phyloP scores from a whole-genome alignment of 352 stramenopile species.

The Globisporangium radiosum region DNA sequence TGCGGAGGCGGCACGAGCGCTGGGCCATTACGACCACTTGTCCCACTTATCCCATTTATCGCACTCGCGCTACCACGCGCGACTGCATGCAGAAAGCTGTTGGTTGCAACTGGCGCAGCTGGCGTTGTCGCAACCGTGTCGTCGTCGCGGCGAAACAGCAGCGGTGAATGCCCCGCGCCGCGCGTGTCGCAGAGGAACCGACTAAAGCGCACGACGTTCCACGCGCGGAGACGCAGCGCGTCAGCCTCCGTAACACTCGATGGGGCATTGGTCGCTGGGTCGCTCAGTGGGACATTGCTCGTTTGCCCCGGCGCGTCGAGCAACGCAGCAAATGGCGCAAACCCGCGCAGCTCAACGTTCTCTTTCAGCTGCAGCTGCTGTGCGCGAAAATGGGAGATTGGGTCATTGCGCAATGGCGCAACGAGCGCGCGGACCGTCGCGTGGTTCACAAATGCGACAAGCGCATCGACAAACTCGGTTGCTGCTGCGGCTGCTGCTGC shows the following conservation, averaged over 20 bases:
- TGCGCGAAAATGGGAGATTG: constrained; percentile 5
- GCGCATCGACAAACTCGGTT: constrained; percentile 34
- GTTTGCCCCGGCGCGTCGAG: constrained; percentile 10
- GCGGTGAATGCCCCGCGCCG: constrained; percentile 37
- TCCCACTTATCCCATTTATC: too few species aligned
- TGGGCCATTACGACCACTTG: too few species aligned
- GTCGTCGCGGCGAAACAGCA: constrained; percentile 37
- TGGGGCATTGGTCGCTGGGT: too few species aligned
- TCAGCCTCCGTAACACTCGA: constrained; percentile 28
- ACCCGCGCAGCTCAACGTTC: constrained; percentile 64
- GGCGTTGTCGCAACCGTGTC: constrained; percentile 5
- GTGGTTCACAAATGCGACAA: constrained; percentile 60
- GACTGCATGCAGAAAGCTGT: constrained; percentile 13
- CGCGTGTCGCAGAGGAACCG: constrained; percentile 50
- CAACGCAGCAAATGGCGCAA: constrained; percentile 38
- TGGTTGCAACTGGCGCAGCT: constrained; percentile 1
- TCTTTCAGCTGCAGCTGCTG: constrained; percentile 61
- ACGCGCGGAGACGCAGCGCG: constrained; percentile 42
- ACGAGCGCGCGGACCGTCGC: constrained; percentile 34
- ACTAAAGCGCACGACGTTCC: constrained; percentile 56
- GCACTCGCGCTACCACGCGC: neutral
- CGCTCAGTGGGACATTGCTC: neutral
- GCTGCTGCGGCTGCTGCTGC: constrained; percentile 12
- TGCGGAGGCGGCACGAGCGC: neutral
- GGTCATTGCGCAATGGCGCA: neutral